phyloP scores from a whole-genome alignment of 306 rosid genomes.

The Malus sieversii region DNA sequence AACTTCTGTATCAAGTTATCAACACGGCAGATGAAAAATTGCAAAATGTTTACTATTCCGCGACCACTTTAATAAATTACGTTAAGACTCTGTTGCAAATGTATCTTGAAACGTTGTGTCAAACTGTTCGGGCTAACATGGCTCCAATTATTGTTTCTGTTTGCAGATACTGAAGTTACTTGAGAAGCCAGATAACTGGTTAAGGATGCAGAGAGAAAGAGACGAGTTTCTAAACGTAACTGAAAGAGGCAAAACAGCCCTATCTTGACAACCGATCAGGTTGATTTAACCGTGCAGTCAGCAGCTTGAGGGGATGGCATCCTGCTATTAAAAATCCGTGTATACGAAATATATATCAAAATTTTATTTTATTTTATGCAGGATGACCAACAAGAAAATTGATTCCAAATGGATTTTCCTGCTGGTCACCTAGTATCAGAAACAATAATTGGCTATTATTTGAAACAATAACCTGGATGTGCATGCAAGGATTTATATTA shows the following conservation, averaged over 20 bases:
- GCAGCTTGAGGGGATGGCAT: not conserved
- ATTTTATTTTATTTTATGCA: not conserved
- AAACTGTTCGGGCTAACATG: not conserved
- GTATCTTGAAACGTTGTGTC: not conserved
- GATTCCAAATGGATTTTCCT: not conserved
- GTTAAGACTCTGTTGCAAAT: not conserved
- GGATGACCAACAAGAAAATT: not conserved
- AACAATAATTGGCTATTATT: not conserved
- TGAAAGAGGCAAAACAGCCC: constrained; percentile 6
- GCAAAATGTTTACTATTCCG: not conserved
- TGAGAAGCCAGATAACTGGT: constrained; percentile 33
- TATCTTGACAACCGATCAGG: constrained; percentile 6
- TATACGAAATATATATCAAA: not conserved
- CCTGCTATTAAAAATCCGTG: not conserved
- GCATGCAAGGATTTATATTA: not conserved
- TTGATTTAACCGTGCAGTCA: not conserved
- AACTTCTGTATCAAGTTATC: not conserved
- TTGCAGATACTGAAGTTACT: constrained; percentile 36
- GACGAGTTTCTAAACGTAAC: constrained; percentile 23
- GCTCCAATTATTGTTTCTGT: not conserved
- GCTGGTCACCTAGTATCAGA: not conserved
- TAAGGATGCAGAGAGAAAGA: constrained; percentile 31
- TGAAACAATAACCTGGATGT: not conserved
- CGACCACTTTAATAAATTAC: not conserved
- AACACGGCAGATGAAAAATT: not conserved